Evolutionary conservation across 208 protist genomes (phyloP), one percentile per base, ranked within the genome.

Genomic region (Strigomonas culicis): DNA sequence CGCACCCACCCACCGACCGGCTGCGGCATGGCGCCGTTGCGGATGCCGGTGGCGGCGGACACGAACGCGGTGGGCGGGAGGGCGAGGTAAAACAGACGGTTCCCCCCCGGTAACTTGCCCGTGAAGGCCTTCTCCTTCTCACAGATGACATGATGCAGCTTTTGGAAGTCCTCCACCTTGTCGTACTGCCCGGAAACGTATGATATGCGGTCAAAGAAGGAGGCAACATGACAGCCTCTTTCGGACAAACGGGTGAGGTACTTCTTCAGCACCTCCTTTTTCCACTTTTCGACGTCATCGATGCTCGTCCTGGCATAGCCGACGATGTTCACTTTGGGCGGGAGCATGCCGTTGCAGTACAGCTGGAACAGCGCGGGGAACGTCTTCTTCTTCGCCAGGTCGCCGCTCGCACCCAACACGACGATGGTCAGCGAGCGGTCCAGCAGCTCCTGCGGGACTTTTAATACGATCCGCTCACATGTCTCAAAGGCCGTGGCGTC

Each of bases 351-450:
- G 32, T 81, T 67, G 67, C 83, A 90, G 70, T 89, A 97, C 8
- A 97, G 72, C 63, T 88, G 72, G 68, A 96, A 97, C n/a, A 97
- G 75, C 1, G 91, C 93, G 24, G 93, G 93, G 62, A 95, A 97
- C 15, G 90, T 94, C 75, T 97, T 97, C 66, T 93, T 94, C 71
- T 94, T 95, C 2, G 93, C 93, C 13, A 97, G 77, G 72, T 97
- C 93, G 24, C 90, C 90, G 43, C 83, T 94, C 31, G 91, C 93
- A 28, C 93, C 93, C 32, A 97, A 68, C n/a, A 97, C 73, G 46
- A 96, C 76, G 49, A 96, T 84, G 1, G 88, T 84, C n/a, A 95
- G 62, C 1, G 82, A 53, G n/a, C 79, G 63, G 19, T 75, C 72
- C 63, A 73, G 81, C 36, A 95, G 57, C 24, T 80, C 59, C 27